These are phyloP conservation scores for Colletotrichum sp. DNA, from an alignment of 2,329 filamentous ascomycete species.

Conservation along the genomic window DNA sequence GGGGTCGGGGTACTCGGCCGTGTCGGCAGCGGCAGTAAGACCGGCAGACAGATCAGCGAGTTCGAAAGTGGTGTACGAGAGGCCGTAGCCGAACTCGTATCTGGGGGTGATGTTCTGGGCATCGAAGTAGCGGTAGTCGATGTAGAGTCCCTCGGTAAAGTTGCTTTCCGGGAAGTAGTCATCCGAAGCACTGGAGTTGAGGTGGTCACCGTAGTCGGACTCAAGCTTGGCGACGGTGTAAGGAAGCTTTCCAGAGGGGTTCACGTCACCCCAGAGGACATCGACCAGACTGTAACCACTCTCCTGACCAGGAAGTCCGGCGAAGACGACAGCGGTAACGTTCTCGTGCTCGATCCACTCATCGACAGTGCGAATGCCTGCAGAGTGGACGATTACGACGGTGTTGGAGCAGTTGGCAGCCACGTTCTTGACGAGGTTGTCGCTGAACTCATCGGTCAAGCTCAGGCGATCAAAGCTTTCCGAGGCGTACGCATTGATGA, in stretches of 20 bases:
- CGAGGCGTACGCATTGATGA: slow-evolving; percentile 71
- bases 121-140: slow-evolving; percentile 63
- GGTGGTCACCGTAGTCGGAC: slow-evolving; percentile 57
- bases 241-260: slow-evolving; percentile 62
- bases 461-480: slow-evolving; percentile 71
- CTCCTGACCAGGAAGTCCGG: slow-evolving; percentile 69
- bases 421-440: slow-evolving; percentile 60
- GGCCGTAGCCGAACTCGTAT: slow-evolving; percentile 61
- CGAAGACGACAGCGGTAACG: slow-evolving; percentile 67
- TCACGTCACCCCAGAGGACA: slow-evolving; percentile 62
- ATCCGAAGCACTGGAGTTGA: slow-evolving; percentile 31
- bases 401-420: slow-evolving; percentile 65
- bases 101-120: slow-evolving; percentile 50
- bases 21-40: slow-evolving; percentile 28
- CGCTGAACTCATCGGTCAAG: slow-evolving; percentile 70
- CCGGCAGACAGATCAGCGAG: slow-evolving; percentile 47
- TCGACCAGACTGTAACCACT: slow-evolving; percentile 60
- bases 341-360: slow-evolving; percentile 67
- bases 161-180: slow-evolving; percentile 52
- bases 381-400: slow-evolving; percentile 69
- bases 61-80: slow-evolving; percentile 60
- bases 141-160: slow-evolving; percentile 55
- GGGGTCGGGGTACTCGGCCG: slow-evolving; percentile 44
- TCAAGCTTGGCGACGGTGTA: slow-evolving; percentile 65
- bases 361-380: slow-evolving; percentile 60